Conservation (phyloP, 352 stramenopile genomes). For the Phytophthora uliginosa region DNA sequence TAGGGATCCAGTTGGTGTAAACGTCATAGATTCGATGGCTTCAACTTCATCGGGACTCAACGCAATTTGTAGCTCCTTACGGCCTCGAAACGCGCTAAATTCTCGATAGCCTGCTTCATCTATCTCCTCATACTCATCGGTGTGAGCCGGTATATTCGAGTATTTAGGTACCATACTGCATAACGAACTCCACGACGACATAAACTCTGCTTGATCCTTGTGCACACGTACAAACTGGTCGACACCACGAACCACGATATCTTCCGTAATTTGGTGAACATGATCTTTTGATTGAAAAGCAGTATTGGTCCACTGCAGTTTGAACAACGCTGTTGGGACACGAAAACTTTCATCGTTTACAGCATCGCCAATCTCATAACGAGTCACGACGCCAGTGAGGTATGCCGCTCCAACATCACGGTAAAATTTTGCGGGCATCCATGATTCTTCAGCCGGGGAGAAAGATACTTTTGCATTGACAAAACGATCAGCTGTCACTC, state of each 20-base stretch:
- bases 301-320: background rate
- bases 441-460: slow-evolving; percentile 1
- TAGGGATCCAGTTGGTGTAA: background rate
- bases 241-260: background rate
- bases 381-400: background rate
- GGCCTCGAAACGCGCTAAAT: background rate
- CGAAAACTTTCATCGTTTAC: background rate
- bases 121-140: slow-evolving; percentile 7
- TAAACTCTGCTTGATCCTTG: background rate
- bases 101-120: background rate
- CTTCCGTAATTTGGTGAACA: background rate
- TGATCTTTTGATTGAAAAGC: background rate
- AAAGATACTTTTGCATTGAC: slow-evolving; percentile 5
- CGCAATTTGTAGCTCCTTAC: too few species aligned
- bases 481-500: background rate
- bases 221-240: slow-evolving; percentile 1
- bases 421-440: background rate
- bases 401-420: background rate
- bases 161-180: slow-evolving; percentile 5
- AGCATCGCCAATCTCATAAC: background rate
- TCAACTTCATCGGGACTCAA: slow-evolving; percentile 7
- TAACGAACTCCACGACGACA: slow-evolving; percentile 3
- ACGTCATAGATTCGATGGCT: slow-evolving; percentile 2
- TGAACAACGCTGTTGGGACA: background rate
- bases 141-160: slow-evolving; percentile 3